Percentiles rank a stretch among this genome's conserved stretches.
Conservation (phyloP, 106 monocot species). For the Dendrobium chrysotoxum region DNA sequence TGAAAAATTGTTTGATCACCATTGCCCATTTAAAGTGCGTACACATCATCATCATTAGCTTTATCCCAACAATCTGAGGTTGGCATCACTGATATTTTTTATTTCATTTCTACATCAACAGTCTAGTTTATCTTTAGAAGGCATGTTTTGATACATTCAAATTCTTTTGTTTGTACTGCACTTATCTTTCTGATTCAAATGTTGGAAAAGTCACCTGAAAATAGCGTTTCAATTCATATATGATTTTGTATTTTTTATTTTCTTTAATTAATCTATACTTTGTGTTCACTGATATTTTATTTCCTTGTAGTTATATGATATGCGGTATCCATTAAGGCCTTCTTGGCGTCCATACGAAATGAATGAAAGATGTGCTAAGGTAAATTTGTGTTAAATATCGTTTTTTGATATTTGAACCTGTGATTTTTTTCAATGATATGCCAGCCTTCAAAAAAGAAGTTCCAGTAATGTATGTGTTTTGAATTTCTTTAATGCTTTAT, state of each 20-base stretch:
- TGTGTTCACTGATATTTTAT: neutral
- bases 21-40: neutral
- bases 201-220: neutral
- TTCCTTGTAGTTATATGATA: slow-evolving; percentile 18
- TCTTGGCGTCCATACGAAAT: slow-evolving; percentile 23
- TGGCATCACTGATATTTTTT: neutral
- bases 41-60: neutral
- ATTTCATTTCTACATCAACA: neutral
- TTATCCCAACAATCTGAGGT: neutral
- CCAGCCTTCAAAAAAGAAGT: neutral
- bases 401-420: neutral
- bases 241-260: neutral
- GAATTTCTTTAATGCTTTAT: neutral
- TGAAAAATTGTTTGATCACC: neutral
- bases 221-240: neutral
- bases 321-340: slow-evolving; percentile 23
- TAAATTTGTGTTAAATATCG: neutral
- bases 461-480: neutral
- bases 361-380: slow-evolving; percentile 21
- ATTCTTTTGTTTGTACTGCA: neutral
- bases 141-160: neutral
- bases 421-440: neutral
- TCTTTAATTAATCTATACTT: neutral
- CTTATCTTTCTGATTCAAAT: neutral
- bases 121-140: neutral